phyloP scores from a whole-genome alignment of 176 grass and related monocot species.

The Cenchrus purpureus region DNA sequence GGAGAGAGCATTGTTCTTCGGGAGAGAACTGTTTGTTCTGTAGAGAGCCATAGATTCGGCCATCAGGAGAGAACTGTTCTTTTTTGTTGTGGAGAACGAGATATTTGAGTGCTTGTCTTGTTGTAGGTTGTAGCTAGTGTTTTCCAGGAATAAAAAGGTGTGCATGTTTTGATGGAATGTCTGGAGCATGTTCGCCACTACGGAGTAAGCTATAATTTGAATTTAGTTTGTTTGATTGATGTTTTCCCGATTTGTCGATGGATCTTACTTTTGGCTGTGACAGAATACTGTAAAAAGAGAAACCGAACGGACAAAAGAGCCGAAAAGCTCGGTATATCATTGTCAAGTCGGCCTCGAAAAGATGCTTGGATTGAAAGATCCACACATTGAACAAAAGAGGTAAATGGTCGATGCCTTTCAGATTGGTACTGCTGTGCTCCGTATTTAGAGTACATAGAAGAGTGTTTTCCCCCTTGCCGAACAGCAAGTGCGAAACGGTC shows the following conservation, averaged over 20 bases:
- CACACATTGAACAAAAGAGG: background rate
- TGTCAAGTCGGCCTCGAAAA: background rate
- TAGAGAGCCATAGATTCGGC: background rate
- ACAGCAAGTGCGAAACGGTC: background rate
- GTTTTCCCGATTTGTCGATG: background rate
- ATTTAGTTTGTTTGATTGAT: background rate
- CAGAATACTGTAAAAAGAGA: background rate
- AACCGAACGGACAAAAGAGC: background rate
- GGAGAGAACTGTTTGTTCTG: background rate
- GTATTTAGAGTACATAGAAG: conserved; percentile 40
- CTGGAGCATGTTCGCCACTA: background rate
- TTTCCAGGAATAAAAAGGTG: conserved; percentile 19
- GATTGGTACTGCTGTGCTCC: background rate
- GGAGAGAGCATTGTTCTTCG: background rate
- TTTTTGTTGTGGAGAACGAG: background rate
- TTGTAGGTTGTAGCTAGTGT: background rate
- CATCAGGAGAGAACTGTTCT: background rate
- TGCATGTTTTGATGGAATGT: background rate
- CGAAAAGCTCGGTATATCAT: background rate
- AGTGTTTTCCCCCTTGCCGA: background rate
- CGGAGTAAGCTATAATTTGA: background rate
- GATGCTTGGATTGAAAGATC: background rate
- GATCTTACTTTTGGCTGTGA: background rate
- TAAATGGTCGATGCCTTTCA: background rate
- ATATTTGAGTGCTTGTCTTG: background rate